A percentile compares a stretch with the other conserved stretches of the same genome.
Conservation (phyloP, 495 filamentous ascomycete species). For the Tricharina praecox region DNA sequence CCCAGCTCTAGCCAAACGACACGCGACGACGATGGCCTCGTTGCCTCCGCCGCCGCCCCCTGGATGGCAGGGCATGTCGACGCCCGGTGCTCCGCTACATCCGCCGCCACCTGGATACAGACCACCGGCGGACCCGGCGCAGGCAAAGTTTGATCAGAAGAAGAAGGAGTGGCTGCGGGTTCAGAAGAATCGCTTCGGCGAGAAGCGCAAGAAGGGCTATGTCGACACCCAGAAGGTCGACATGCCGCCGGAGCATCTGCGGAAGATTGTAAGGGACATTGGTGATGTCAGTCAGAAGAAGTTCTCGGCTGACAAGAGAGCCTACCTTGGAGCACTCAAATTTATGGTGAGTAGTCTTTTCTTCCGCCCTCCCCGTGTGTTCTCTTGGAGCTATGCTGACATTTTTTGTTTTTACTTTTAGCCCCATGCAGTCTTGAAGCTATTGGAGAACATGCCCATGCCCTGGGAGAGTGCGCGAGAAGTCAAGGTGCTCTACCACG, state of each 20-base stretch:
- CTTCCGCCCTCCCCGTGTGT: too few species aligned
- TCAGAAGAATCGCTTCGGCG: constrained; percentile 84
- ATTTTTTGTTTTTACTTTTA: constrained; percentile 4
- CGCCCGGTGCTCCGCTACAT: constrained; percentile 51
- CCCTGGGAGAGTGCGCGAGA: constrained; percentile 93
- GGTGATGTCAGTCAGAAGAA: constrained; percentile 99
- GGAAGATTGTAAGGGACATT: constrained; percentile 97
- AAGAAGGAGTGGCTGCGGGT: constrained; percentile 96
- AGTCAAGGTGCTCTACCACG: constrained; percentile 95
- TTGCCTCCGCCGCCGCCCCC: constrained; percentile 46
- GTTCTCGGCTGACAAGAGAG: constrained; percentile 95
- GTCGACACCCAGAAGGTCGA: constrained; percentile 97
- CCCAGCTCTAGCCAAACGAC: too few species aligned
- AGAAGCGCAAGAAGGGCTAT: constrained; percentile 91
- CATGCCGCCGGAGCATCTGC: constrained; percentile 95
- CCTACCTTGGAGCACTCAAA: constrained; percentile 91
- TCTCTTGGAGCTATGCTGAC: too few species aligned
- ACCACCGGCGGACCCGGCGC: constrained; percentile 66
- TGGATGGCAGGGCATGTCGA: constrained; percentile 35
- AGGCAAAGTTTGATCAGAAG: constrained; percentile 92
- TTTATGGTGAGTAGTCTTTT: constrained; percentile 60
- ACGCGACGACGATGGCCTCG: constrained; percentile 58
- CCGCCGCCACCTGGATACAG: constrained; percentile 82
- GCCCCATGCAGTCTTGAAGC: constrained; percentile 95
- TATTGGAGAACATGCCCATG: constrained; percentile 99